Evolutionary conservation across 805 yeast species (phyloP).

Genomic region (Candida montana): DNA sequence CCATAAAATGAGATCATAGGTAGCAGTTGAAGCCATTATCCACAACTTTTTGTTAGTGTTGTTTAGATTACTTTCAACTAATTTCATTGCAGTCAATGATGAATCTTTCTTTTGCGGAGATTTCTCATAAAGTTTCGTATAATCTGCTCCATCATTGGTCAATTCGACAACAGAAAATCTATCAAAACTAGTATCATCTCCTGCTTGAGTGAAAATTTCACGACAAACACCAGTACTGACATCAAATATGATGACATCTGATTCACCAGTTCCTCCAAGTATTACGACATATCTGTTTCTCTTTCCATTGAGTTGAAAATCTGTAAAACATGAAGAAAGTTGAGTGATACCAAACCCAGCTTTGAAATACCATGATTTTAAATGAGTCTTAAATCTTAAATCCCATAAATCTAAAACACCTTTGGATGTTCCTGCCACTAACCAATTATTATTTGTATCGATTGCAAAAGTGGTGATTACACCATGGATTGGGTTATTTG

Average conservation of each 20-base stretch:
- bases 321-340: conserved; percentile 39
- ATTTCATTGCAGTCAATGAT: conserved; percentile 17
- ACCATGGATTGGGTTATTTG: conserved; percentile 63
- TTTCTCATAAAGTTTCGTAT: not conserved
- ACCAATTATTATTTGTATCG: conserved; percentile 52
- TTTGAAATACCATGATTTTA: conserved; percentile 60
- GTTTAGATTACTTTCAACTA: conserved; percentile 18
- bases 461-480: conserved; percentile 53
- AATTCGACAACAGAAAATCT: conserved; percentile 17
- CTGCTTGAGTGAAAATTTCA: conserved; percentile 29
- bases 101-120: not conserved
- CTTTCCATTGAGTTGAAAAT: conserved; percentile 29
- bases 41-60: conserved; percentile 16
- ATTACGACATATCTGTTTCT: conserved; percentile 46
- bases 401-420: conserved; percentile 85
- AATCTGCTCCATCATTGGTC: conserved; percentile 3
- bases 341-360: conserved; percentile 44
- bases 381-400: conserved; percentile 53
- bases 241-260: conserved; percentile 72
- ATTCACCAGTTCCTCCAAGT: conserved; percentile 59
- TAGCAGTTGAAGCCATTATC: conserved; percentile 14
- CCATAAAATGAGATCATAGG: conserved; percentile 31
- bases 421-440: conserved; percentile 65
- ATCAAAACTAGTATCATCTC: conserved; percentile 13
- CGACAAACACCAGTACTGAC: conserved; percentile 57